Evolutionary conservation across 2,329 filamentous ascomycete genomes (phyloP), one percentile per base, ranked within the genome.

Genomic region (Fusarium sacchari): DNA sequence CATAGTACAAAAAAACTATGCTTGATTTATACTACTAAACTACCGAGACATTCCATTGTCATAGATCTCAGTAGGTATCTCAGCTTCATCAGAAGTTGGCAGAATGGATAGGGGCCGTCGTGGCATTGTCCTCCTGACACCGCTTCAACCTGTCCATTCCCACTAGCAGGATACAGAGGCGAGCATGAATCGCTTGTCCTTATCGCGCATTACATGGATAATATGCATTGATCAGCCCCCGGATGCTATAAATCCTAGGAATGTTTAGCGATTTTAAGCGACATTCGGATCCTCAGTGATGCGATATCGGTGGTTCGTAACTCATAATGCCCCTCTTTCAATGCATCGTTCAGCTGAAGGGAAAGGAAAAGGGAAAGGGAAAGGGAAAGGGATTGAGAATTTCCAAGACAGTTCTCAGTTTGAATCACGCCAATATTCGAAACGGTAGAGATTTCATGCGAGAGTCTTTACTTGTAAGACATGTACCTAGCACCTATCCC

Each of bases 201-300:
- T 57, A 63, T 65, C n/a, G 40, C n/a, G 40, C 47, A 26, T 43
- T 50, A 22, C 43, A 67, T 67, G 53, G 53, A 36, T 40, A n/a
- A 20, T 17, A 34, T 40, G 46, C 47, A 36, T 39, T 55, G 47
- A 65, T 63, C 60, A 53, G 58, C 26, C 43, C 42, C 53, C 30
- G n/a, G 42, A 59, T 28, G 42, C 58, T 39, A 13, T 30, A 11
- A 30, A 36, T 50, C 42, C 30, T 57, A n/a, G 34, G 56, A 50
- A 59, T 50, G 42, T n/a, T 57, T 44, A 57, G 59, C 59, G 59
- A 40, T 46, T 53, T 46, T 60, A 69, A 69, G 67, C 67, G 67
- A 69, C 46, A 70, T 69, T 70, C 39, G 30, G 67, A 70, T 69
- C 66, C 59, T 60, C 67, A 30, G 20, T 22, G 42, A 49, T 60